These are phyloP conservation scores for Flaveria sonorensis DNA, from an alignment of 129 eudicot species.

Conservation along the genomic window DNA sequence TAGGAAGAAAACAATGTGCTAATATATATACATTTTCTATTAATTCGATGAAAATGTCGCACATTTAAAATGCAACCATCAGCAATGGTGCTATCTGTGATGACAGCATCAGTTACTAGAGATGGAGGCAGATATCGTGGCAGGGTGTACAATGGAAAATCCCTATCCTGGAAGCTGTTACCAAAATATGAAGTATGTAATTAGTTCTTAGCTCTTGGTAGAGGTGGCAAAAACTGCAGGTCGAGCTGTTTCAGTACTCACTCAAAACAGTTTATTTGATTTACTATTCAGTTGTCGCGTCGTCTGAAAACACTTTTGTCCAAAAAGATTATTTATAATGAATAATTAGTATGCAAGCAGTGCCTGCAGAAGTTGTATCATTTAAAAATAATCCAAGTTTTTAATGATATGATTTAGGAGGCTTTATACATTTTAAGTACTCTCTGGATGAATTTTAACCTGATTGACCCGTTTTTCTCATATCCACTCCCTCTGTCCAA, in stretches of 20 bases:
- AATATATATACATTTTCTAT: neutral
- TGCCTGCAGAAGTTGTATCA: neutral
- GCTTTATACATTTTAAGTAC: neutral
- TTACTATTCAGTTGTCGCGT: neutral
- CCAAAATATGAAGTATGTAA: constrained; percentile 30
- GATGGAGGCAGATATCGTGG: constrained; percentile 89
- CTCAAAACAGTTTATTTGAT: neutral
- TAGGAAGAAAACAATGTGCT: constrained; percentile 8
- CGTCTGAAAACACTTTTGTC: neutral
- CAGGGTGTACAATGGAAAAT: constrained; percentile 77
- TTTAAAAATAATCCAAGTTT: neutral
- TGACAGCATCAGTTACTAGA: constrained; percentile 65
- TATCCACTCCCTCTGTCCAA: neutral
- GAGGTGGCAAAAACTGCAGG: constrained; percentile 2
- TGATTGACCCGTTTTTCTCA: neutral
- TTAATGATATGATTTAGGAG: neutral
- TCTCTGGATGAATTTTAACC: neutral
- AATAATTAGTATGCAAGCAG: neutral
- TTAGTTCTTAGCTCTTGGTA: constrained; percentile 22
- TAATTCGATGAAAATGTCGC: constrained; percentile 32
- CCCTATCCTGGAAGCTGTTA: constrained; percentile 79
- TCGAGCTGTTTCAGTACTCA: neutral
- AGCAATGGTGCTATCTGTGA: constrained; percentile 72
- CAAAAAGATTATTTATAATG: neutral
- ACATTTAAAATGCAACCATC: constrained; percentile 93